Evolutionary conservation across 108 stramenopile species (phyloP).

Genomic region (Epipyxis sp.): DNA sequence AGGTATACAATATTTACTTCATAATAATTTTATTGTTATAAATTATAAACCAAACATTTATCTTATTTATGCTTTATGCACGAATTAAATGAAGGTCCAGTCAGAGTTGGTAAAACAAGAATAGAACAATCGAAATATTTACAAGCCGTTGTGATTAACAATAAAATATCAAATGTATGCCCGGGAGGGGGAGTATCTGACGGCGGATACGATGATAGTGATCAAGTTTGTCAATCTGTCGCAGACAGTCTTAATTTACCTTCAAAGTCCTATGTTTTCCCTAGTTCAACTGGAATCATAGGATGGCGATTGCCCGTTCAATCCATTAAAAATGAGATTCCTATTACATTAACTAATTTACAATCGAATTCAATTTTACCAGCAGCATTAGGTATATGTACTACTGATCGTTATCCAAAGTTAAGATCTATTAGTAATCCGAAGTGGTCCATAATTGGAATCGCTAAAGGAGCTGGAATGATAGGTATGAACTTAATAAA

Average conservation of each 20-base stretch:
- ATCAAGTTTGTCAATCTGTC: constrained; percentile 76
- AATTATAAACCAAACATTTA: no score
- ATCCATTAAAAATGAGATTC: constrained; percentile 70
- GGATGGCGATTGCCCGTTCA: constrained; percentile 94
- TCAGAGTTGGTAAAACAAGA: constrained; percentile 74
- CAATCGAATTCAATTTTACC: constrained; percentile 71
- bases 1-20: no score
- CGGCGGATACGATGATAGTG: constrained; percentile 69
- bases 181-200: constrained; percentile 65
- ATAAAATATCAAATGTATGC: constrained; percentile 92
- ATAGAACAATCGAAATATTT: constrained; percentile 67
- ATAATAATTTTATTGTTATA: no score
- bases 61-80: no score
- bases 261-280: constrained; percentile 69
- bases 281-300: constrained; percentile 83
- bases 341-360: constrained; percentile 64
- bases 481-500: constrained; percentile 1
- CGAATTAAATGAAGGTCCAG: no score
- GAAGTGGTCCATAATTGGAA: constrained; percentile 45
- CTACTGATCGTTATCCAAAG: constrained; percentile 63
- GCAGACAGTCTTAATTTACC: constrained; percentile 68
- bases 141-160: constrained; percentile 89
- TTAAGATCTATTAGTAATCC: constrained; percentile 25
- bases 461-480: constrained; percentile 96
- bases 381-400: constrained; percentile 65